Evolutionary conservation across 352 stramenopile genomes (phyloP).

Genomic region (Phytophthora citricola): DNA sequence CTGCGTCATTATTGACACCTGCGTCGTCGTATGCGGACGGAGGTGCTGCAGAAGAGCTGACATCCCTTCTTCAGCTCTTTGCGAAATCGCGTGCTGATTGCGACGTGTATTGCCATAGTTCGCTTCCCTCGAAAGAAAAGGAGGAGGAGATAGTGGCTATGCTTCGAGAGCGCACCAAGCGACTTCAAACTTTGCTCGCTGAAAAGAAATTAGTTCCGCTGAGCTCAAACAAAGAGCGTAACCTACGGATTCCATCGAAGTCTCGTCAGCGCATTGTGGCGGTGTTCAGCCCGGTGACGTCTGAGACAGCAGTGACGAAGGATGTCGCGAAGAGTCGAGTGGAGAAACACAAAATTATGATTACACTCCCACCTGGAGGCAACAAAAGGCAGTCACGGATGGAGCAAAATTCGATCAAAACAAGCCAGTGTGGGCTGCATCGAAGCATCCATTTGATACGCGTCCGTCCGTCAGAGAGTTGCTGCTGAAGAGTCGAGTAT

Average conservation of each 20-base stretch:
- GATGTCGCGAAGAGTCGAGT: slow-evolving; percentile 72
- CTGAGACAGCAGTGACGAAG: slow-evolving; percentile 38
- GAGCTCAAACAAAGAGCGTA: slow-evolving; percentile 74
- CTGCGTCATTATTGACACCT: slow-evolving; percentile 8
- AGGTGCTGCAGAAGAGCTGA: slow-evolving; percentile 52
- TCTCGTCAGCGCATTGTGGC: slow-evolving; percentile 80
- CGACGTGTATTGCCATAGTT: slow-evolving; percentile 76
- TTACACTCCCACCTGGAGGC: slow-evolving; percentile 83
- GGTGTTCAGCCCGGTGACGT: slow-evolving; percentile 67
- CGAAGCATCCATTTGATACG: slow-evolving; percentile 86
- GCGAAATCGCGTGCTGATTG: slow-evolving; percentile 70
- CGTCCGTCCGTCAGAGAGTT: slow-evolving; percentile 81
- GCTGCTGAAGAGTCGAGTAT: slow-evolving; percentile 85
- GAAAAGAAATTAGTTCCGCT: slow-evolving; percentile 79
- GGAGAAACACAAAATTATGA: slow-evolving; percentile 90
- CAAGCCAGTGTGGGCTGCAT: slow-evolving; percentile 68
- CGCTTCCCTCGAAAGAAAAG: slow-evolving; percentile 64
- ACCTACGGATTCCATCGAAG: slow-evolving; percentile 82
- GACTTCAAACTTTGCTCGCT: slow-evolving; percentile 67
- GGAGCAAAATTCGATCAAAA: slow-evolving; percentile 61
- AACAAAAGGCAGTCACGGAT: slow-evolving; percentile 86
- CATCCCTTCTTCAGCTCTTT: slow-evolving; percentile 71
- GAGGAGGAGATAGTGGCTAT: slow-evolving; percentile 84
- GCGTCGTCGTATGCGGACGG: slow-evolving; percentile 14
- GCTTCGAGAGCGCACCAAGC: slow-evolving; percentile 74